Conservation (phyloP, 306 rosid genomes). For the Quercus gilva region DNA sequence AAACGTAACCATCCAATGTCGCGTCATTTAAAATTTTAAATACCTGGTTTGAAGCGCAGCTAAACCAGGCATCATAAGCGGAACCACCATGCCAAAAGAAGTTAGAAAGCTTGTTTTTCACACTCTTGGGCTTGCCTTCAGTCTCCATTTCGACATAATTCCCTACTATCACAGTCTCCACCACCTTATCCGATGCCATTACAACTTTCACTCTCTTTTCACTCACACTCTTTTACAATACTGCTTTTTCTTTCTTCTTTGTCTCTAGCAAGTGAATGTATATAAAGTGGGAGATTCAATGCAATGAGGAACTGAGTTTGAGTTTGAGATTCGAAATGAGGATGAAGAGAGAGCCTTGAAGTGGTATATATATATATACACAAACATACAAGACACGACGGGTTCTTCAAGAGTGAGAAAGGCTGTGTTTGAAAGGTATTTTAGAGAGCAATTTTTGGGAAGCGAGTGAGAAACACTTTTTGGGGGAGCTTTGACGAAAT, state of each 20-base stretch:
- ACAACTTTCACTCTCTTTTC: neutral
- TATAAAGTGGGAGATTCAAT: neutral
- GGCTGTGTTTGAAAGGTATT: conserved; percentile 51
- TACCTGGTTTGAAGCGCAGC: conserved; percentile 99
- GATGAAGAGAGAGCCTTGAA: neutral
- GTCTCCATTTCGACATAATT: conserved; percentile 92
- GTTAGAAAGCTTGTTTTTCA: conserved; percentile 58
- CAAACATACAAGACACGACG: conserved; percentile 27
- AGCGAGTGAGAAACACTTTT: conserved; percentile 47
- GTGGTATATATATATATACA: conserved; percentile 22
- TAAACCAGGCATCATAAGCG: conserved; percentile 97
- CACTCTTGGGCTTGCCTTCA: conserved; percentile 56
- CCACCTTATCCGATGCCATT: conserved; percentile 69
- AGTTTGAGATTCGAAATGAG: conserved; percentile 1
- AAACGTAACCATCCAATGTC: too few relatives aligned
- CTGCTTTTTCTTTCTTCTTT: neutral
- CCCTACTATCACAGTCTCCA: conserved; percentile 72
- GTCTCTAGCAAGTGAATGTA: neutral
- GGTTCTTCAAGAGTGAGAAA: conserved; percentile 55
- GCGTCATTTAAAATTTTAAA: too few relatives aligned
- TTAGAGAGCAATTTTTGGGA: conserved; percentile 51
- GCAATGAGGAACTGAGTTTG: conserved; percentile 1
- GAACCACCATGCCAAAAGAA: conserved; percentile 98
- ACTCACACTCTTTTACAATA: neutral
- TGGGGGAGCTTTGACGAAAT: conserved; percentile 28